phyloP scores from a whole-genome alignment of 768 basidiomycete genomes.

The Mycena alexandri region DNA sequence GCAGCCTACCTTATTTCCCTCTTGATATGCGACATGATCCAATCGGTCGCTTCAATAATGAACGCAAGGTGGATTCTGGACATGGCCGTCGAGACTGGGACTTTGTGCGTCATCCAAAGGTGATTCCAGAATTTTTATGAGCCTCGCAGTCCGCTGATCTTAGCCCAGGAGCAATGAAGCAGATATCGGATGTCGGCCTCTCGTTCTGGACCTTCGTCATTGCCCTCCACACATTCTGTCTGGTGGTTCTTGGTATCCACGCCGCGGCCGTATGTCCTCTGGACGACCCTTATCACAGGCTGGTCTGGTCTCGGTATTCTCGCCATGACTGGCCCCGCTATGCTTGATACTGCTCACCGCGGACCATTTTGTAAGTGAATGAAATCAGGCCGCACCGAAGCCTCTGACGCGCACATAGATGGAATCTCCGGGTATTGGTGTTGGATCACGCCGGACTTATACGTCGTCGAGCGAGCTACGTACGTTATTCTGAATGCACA shows the following conservation, averaged over 20 bases:
- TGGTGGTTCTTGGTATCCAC: constrained; percentile 61
- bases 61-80: constrained; percentile 57
- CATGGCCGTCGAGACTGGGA: constrained; percentile 50
- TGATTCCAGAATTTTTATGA: constrained; percentile 24
- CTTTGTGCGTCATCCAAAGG: constrained; percentile 61
- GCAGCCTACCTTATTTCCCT: constrained; percentile 68
- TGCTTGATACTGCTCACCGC: constrained; percentile 10
- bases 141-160: not conserved
- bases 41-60: constrained; percentile 60
- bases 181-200: constrained; percentile 61
- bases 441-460: constrained; percentile 65
- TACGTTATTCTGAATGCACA: constrained; percentile 42
- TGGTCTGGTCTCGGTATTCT: constrained; percentile 62
- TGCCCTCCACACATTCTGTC: constrained; percentile 63
- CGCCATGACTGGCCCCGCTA: constrained; percentile 50
- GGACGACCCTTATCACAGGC: constrained; percentile 53
- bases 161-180: constrained; percentile 56
- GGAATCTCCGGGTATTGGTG: constrained; percentile 67
- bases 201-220: constrained; percentile 65
- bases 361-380: constrained; percentile 43
- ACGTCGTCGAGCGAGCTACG: constrained; percentile 56
- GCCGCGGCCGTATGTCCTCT: constrained; percentile 49
- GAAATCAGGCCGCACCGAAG: constrained; percentile 41
- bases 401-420: constrained; percentile 46
- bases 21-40: constrained; percentile 60